Conservation (phyloP, 352 stramenopile species). For the Phytophthora podocarpi region DNA sequence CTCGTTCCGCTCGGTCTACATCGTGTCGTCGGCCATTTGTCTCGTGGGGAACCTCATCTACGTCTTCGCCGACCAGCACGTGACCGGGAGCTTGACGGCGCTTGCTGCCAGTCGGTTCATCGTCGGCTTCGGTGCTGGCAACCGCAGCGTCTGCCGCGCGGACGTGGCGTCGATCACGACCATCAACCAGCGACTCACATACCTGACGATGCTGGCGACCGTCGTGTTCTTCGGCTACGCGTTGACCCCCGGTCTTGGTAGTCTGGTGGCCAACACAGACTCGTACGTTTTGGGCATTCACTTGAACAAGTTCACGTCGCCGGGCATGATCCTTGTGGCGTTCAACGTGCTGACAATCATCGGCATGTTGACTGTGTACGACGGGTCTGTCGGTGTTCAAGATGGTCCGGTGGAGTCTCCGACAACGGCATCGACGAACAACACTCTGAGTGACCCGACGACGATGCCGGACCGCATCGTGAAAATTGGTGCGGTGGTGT, state of each 20-base stretch:
- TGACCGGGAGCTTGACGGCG: slow-evolving; percentile 54
- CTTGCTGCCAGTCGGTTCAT: slow-evolving; percentile 66
- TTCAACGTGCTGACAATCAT: slow-evolving; percentile 65
- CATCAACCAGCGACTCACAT: slow-evolving; percentile 70
- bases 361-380: slow-evolving; percentile 61
- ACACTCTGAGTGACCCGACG: slow-evolving; percentile 50
- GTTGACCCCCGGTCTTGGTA: slow-evolving; percentile 65
- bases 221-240: slow-evolving; percentile 80
- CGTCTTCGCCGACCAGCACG: slow-evolving; percentile 62
- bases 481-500: slow-evolving; percentile 64
- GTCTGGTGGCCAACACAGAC: slow-evolving; percentile 59
- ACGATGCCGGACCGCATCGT: slow-evolving; percentile 58
- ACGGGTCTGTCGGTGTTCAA: slow-evolving; percentile 47
- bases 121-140: slow-evolving; percentile 74
- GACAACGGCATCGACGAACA: slow-evolving; percentile 27
- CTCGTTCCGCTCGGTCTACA: slow-evolving; percentile 77
- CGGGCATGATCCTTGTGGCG: slow-evolving; percentile 56
- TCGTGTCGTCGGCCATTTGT: slow-evolving; percentile 68
- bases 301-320: slow-evolving; percentile 72
- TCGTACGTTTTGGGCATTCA: slow-evolving; percentile 55
- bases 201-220: slow-evolving; percentile 68
- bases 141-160: slow-evolving; percentile 70
- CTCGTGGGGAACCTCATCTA: slow-evolving; percentile 74
- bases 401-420: slow-evolving; percentile 56
- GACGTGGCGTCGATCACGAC: slow-evolving; percentile 73